phyloP scores from a whole-genome alignment of 208 protist genomes.

The Angomonas ambiguus region DNA sequence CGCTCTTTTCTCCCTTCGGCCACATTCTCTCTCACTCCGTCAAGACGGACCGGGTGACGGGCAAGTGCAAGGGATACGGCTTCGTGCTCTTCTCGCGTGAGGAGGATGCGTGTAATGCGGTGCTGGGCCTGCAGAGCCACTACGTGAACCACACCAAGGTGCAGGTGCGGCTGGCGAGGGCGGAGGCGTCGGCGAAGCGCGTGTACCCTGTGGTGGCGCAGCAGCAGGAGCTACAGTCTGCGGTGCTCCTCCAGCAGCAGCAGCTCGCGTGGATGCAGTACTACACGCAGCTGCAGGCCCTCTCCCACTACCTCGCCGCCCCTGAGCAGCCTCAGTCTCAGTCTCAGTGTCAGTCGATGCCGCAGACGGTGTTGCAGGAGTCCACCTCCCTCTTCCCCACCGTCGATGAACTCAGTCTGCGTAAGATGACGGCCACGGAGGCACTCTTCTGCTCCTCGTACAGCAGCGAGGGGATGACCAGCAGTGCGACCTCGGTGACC shows the following conservation, averaged over 20 bases:
- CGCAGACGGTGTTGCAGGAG: neutral
- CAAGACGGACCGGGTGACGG: slow-evolving; percentile 60
- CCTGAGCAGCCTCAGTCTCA: slow-evolving; percentile 10
- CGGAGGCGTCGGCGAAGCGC: slow-evolving; percentile 73
- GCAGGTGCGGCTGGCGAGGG: slow-evolving; percentile 77
- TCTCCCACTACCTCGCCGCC: neutral
- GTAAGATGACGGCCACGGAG: neutral
- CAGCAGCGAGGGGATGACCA: neutral
- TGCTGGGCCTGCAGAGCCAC: slow-evolving; percentile 62
- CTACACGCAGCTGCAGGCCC: slow-evolving; percentile 7
- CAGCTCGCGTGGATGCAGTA: neutral
- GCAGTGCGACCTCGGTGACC: neutral
- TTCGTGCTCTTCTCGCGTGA: slow-evolving; percentile 80
- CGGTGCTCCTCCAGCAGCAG: slow-evolving; percentile 5
- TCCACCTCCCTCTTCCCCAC: neutral
- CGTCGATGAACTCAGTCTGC: neutral
- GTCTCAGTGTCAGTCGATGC: neutral
- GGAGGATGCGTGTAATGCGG: slow-evolving; percentile 47
- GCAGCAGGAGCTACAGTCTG: slow-evolving; percentile 25
- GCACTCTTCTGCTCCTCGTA: neutral
- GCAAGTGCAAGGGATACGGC: slow-evolving; percentile 77
- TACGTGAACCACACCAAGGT: slow-evolving; percentile 58
- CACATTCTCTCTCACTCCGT: slow-evolving; percentile 58
- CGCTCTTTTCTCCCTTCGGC: slow-evolving; percentile 68
- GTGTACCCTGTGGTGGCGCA: slow-evolving; percentile 57